Conservation (phyloP, 331 rosid genomes). For the Rhamnella rubrinervis region DNA sequence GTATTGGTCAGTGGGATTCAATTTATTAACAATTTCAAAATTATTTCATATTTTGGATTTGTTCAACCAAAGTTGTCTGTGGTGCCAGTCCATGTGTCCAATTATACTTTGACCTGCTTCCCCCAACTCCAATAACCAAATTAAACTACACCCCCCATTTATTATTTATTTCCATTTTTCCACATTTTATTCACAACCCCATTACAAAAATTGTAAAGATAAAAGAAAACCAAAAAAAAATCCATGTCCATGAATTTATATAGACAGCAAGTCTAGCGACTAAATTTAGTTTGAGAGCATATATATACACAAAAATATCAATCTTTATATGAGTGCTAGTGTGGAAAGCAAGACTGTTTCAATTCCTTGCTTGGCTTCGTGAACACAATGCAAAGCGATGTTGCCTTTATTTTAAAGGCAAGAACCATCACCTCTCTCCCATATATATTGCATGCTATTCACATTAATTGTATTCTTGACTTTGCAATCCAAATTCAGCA, state of each 20-base stretch:
- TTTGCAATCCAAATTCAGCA: neutral
- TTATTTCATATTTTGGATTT: too few relatives aligned
- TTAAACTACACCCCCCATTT: too few relatives aligned
- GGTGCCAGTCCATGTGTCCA: slow-evolving; percentile 15
- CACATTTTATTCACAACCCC: too few relatives aligned
- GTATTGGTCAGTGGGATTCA: neutral
- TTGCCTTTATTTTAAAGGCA: neutral
- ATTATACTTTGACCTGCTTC: slow-evolving; percentile 8
- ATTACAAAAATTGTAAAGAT: neutral
- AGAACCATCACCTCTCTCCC: neutral
- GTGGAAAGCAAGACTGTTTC: too few relatives aligned
- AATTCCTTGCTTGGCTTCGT: slow-evolving; percentile 10
- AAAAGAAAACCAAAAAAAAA: neutral
- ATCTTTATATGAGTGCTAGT: neutral
- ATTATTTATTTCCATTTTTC: too few relatives aligned
- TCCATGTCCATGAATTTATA: neutral
- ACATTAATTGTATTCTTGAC: slow-evolving; percentile 15
- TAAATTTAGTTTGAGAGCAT: neutral
- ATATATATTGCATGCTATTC: neutral
- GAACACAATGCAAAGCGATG: slow-evolving; percentile 1
- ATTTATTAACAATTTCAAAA: too few relatives aligned
- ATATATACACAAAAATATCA: neutral
- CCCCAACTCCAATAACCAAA: neutral
- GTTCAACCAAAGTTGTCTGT: slow-evolving; percentile 9
- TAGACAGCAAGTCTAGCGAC: too few relatives aligned